Conservation (phyloP, 306 rosid species). For the Cajanus cajan region DNA sequence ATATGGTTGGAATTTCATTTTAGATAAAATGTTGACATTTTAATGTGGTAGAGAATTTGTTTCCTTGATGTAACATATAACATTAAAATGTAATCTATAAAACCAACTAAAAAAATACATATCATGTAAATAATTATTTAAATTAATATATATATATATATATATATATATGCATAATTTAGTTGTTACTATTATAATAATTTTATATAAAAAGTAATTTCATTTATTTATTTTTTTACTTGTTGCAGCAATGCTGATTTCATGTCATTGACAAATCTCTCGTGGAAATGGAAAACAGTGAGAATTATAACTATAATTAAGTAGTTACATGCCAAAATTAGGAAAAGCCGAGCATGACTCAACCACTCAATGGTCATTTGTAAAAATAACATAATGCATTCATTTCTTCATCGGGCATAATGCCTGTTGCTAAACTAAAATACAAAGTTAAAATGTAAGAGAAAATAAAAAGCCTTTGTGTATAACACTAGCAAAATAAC, state of each 20-base stretch:
- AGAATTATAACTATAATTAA: not conserved
- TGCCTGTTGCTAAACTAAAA: conserved; percentile 18
- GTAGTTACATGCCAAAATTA: conserved; percentile 20
- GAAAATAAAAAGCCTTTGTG: not conserved
- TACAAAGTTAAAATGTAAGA: not conserved
- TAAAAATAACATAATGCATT: conserved; percentile 16
- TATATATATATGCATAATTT: not conserved
- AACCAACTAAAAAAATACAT: too few species aligned
- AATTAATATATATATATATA: not conserved
- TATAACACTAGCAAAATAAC: not conserved
- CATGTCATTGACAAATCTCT: not conserved
- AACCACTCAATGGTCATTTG: not conserved
- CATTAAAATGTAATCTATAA: not conserved
- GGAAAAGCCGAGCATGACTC: conserved; percentile 24
- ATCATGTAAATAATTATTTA: too few species aligned
- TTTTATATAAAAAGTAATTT: not conserved
- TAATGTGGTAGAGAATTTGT: not conserved
- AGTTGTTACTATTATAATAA: not conserved
- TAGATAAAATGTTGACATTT: not conserved
- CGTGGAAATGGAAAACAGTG: not conserved
- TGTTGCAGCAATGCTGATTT: not conserved
- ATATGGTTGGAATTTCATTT: not conserved
- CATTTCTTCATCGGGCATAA: conserved; percentile 1
- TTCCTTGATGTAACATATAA: not conserved
- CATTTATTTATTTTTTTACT: not conserved